These are phyloP conservation scores for Alternaria triticina DNA, from an alignment of 2,329 filamentous ascomycete genomes.

Conservation along the genomic window DNA sequence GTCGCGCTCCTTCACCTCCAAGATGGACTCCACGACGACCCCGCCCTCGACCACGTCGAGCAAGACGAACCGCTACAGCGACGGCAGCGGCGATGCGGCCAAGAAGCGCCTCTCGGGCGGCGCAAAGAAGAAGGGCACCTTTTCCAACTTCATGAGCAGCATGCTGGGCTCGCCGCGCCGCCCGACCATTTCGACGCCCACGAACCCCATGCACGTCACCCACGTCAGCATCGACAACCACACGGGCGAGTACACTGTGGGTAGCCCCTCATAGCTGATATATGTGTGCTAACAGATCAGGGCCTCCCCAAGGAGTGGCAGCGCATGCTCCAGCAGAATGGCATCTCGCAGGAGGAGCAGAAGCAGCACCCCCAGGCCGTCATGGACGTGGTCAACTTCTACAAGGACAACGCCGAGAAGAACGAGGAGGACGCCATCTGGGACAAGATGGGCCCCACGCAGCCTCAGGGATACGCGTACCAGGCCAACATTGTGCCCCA, in stretches of 20 bases:
- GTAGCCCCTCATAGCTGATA: slow-evolving; percentile 25
- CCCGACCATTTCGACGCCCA: slow-evolving; percentile 93
- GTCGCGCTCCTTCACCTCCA: slow-evolving; percentile 53
- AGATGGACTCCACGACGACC: slow-evolving; percentile 50
- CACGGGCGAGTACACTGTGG: slow-evolving; percentile 93
- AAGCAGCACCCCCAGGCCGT: slow-evolving; percentile 95
- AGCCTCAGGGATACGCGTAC: slow-evolving; percentile 59
- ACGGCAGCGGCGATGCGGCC: slow-evolving; percentile 37
- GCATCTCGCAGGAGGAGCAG: slow-evolving; percentile 94
- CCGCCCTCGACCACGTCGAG: slow-evolving; percentile 44
- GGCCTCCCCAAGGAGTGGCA: slow-evolving; percentile 98
- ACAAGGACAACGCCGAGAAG: slow-evolving; percentile 88
- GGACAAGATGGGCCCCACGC: slow-evolving; percentile 94
- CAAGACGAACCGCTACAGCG: slow-evolving; percentile 48
- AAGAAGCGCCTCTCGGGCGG: slow-evolving; percentile 43
- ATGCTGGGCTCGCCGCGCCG: slow-evolving; percentile 74
- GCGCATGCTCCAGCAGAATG: slow-evolving; percentile 90
- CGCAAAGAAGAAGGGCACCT: slow-evolving; percentile 51
- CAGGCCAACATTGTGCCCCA: slow-evolving; percentile 40
- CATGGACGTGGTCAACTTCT: slow-evolving; percentile 94
- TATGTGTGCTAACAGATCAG: slow-evolving; percentile 54
- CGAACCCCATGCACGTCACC: slow-evolving; percentile 97
- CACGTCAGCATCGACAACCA: slow-evolving; percentile 97
- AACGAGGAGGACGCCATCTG: slow-evolving; percentile 85
- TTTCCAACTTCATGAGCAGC: slow-evolving; percentile 49